phyloP scores from a whole-genome alignment of 2,329 filamentous ascomycete species.

The Sporothrix dimorphospora region DNA sequence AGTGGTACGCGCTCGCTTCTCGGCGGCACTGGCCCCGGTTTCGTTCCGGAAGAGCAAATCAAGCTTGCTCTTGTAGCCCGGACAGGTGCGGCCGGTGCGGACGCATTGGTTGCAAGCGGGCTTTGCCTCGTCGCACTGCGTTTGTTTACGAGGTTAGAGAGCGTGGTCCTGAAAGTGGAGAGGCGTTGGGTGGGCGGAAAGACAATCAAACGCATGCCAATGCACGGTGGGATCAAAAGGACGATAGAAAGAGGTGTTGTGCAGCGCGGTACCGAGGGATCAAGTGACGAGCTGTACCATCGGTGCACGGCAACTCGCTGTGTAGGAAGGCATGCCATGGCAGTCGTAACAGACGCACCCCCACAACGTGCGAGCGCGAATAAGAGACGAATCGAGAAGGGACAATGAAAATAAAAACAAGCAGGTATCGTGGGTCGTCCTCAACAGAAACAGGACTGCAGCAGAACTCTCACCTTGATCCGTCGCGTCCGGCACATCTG shows the following conservation, averaged over 20 bases:
- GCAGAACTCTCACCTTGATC: conserved; percentile 63
- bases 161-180: not conserved
- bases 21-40: conserved; percentile 54
- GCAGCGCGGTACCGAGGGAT: not conserved
- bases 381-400: not conserved
- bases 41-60: conserved; percentile 74
- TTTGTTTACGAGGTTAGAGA: conserved; percentile 29
- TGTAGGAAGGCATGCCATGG: not conserved
- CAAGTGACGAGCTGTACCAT: not conserved
- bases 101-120: conserved; percentile 67
- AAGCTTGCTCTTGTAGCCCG: conserved; percentile 71
- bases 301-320: not conserved
- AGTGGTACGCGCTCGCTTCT: conserved; percentile 23
- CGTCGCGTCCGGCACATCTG: conserved; percentile 74
- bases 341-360: not conserved
- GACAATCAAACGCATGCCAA: not conserved
- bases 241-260: not conserved
- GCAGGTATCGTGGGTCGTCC: not conserved
- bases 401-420: no score
- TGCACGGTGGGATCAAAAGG: not conserved
- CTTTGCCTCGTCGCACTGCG: conserved; percentile 67
- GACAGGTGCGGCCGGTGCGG: conserved; percentile 65
- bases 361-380: not conserved
- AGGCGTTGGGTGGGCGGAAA: not conserved
- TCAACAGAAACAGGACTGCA: not conserved